Base-by-base conservation (phyloP, 1,139 yeast genomes). In the Geotrichum candidum region DNA sequence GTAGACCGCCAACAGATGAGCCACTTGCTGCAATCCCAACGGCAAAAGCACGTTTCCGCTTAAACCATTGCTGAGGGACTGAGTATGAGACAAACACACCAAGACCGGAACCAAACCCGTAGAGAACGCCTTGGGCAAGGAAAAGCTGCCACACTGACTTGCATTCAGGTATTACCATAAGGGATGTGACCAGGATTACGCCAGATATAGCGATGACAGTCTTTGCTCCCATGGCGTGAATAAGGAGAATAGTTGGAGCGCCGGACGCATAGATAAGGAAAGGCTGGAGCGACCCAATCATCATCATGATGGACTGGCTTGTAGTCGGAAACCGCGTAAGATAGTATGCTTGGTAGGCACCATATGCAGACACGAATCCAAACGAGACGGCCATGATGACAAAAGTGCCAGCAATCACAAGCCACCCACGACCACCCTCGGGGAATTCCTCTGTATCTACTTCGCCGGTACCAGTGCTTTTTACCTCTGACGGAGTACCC, bases 1-100 rank as follows among this genome's bases (percentile, higher is more conserved):
- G 77, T 18, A 86, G 79, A 1, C 90, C 90, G 1, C 90, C 91
- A 6, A 80, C 72, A 9, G 88, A 85, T 1, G 87, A 80, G 0
- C 90, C 89, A 0, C 85, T 80, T 0, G 86, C 79, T 0, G 83
- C 81, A 1, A 86, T 66, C 2, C 88, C 87, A 13, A 80, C 73
- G 0, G 87, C 90, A 33, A 84, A 71, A 0, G 85, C 83, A 63
- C 88, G 77, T 63, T 75, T 79, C 64, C 76, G 78, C 64, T 80
- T 76, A 72, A 86, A 86, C 77, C 82, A 85, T 66, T 82, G 86
- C 1, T 68, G 64, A 4, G 71, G 68, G 10, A 69, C 61, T 4
- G 70, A 56, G 60, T 68, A 65, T n/a, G 70, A 67, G 10, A 72
- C 66, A 53, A 71, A 65, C 55, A 68, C 69, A 25, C 67, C 59